Conservation (phyloP, 257 asterid genomes). For the Salvia miltiorrhiza region DNA sequence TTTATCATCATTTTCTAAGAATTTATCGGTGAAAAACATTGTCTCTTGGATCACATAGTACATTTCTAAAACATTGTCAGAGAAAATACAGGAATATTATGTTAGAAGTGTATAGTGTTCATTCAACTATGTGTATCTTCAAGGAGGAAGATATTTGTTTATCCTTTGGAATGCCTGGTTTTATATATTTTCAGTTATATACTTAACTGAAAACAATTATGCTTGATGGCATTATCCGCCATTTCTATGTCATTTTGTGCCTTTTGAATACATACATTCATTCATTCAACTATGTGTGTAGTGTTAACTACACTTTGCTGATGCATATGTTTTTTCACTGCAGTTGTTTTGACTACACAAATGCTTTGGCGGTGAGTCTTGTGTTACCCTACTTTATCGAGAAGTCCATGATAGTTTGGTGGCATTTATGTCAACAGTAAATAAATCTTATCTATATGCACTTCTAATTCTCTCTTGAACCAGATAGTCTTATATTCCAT, state of each 20-base stretch:
- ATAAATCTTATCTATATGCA: background rate
- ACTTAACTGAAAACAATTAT: background rate
- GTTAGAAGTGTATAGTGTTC: too few relatives aligned
- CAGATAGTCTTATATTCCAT: background rate
- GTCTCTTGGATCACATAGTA: background rate
- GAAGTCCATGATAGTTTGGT: background rate
- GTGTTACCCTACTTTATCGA: conserved; percentile 24
- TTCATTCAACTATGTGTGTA: background rate
- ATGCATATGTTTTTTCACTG: conserved; percentile 29
- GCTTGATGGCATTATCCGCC: background rate
- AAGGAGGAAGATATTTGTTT: background rate
- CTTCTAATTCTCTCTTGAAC: background rate
- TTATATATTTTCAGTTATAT: background rate
- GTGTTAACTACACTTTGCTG: conserved; percentile 14
- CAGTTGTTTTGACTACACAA: conserved; percentile 99
- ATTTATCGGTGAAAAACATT: background rate
- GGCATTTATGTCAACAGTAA: background rate
- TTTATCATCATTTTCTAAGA: conserved; percentile 20
- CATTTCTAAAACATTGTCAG: background rate
- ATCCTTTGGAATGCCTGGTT: background rate
- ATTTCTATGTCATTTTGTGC: background rate
- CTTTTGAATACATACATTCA: background rate
- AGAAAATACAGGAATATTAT: background rate
- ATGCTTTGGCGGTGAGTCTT: conserved; percentile 93
- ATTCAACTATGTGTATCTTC: too few relatives aligned